These are phyloP conservation scores for Babesia ovis DNA, from an alignment of 169 alveolate genomes.

Conservation along the genomic window DNA sequence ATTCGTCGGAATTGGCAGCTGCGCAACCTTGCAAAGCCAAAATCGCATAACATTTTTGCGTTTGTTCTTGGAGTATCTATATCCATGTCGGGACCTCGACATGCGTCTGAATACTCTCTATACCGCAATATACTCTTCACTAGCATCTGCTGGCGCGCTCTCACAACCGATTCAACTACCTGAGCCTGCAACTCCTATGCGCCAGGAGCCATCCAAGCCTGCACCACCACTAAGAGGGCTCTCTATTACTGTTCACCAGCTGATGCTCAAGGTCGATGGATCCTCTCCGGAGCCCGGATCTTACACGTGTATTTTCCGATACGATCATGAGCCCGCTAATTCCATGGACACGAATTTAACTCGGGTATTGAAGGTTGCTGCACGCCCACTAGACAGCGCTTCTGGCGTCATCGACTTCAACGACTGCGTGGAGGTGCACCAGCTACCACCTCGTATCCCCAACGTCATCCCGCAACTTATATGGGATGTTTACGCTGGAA, in stretches of 20 bases:
- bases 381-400: constrained; percentile 61
- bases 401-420: constrained; percentile 70
- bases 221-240: constrained; percentile 32
- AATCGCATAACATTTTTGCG: constrained; percentile 71
- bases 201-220: background rate
- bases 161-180: constrained; percentile 6
- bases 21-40: constrained; percentile 75
- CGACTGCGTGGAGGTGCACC: constrained; percentile 58
- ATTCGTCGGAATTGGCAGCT: constrained; percentile 85
- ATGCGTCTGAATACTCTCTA: constrained; percentile 80
- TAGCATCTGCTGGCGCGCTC: constrained; percentile 37
- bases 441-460: constrained; percentile 77
- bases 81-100: constrained; percentile 85
- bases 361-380: constrained; percentile 15
- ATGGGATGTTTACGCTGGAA: constrained; percentile 70
- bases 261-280: constrained; percentile 44
- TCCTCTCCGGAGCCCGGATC: constrained; percentile 37
- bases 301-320: constrained; percentile 56
- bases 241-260: constrained; percentile 42
- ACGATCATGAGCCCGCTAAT: constrained; percentile 56
- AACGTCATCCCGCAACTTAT: constrained; percentile 78
- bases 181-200: constrained; percentile 15
- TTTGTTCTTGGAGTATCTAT: constrained; percentile 79
- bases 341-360: background rate
- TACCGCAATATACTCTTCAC: constrained; percentile 78